Conservation (phyloP, 2,329 filamentous ascomycete species). For the Neonectria punicea region DNA sequence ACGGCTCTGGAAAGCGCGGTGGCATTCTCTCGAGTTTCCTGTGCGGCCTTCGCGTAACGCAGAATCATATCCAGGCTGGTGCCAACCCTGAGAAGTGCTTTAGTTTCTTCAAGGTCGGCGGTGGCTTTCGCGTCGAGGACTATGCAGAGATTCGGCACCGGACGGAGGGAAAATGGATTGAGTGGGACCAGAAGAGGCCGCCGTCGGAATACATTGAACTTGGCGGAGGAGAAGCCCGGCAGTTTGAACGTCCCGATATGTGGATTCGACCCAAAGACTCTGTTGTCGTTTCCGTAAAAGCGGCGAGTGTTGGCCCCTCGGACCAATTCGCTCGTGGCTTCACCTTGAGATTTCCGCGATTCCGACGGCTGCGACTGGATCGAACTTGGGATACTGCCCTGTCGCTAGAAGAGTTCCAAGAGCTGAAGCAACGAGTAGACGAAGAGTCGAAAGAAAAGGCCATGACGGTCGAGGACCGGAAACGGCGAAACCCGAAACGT, state of each 20-base stretch:
- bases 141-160: slow-evolving; percentile 84
- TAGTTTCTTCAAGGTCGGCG: slow-evolving; percentile 99
- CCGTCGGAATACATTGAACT: slow-evolving; percentile 84
- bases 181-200: slow-evolving; percentile 82
- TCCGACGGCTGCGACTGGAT: slow-evolving; percentile 83
- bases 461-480: slow-evolving; percentile 80
- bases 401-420: slow-evolving; percentile 79
- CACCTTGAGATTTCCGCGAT: slow-evolving; percentile 91
- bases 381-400: slow-evolving; percentile 85
- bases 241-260: slow-evolving; percentile 84
- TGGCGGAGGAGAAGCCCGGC: slow-evolving; percentile 75
- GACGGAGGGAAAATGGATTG: slow-evolving; percentile 91
- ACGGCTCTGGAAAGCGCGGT: slow-evolving; percentile 85
- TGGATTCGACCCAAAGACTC: slow-evolving; percentile 95
- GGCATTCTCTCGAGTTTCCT: slow-evolving; percentile 86
- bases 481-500: slow-evolving; percentile 63
- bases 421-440: slow-evolving; percentile 75
- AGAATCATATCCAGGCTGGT: slow-evolving; percentile 70
- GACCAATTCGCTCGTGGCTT: slow-evolving; percentile 80
- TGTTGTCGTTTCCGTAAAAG: slow-evolving; percentile 88
- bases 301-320: slow-evolving; percentile 78
- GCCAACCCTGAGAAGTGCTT: slow-evolving; percentile 79
- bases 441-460: slow-evolving; percentile 77
- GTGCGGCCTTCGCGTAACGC: slow-evolving; percentile 84
- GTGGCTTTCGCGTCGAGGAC: slow-evolving; percentile 86